Percentiles rank a stretch among this genome's conserved stretches.
Conservation (phyloP, 1,139 yeast species). For the Candida neerlandica region DNA sequence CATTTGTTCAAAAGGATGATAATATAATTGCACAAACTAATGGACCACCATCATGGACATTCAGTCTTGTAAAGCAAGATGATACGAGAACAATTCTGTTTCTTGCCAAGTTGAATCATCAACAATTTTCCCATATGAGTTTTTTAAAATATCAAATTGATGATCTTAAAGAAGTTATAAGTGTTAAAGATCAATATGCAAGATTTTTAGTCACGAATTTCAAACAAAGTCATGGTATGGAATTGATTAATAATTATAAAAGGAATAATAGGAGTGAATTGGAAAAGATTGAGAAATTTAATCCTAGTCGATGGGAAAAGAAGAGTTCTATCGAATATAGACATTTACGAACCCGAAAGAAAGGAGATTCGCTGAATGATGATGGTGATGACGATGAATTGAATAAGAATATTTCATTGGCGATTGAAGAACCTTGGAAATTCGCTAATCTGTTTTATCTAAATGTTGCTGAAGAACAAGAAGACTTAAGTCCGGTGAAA, state of each 20-base stretch:
- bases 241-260: conserved; percentile 32
- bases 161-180: conserved; percentile 25
- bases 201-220: conserved; percentile 40
- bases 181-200: conserved; percentile 37
- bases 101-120: conserved; percentile 25
- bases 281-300: conserved; percentile 20
- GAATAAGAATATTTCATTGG: conserved; percentile 9
- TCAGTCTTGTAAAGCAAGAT: conserved; percentile 18
- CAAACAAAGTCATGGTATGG: conserved; percentile 38
- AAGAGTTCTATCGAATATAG: conserved; percentile 12
- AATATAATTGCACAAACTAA: conserved; percentile 6
- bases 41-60: conserved; percentile 25
- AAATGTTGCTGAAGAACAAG: conserved; percentile 4
- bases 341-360: conserved; percentile 7
- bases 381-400: conserved; percentile 10
- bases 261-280: conserved; percentile 20
- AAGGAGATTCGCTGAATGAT: no score
- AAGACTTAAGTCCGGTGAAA: conserved; percentile 10
- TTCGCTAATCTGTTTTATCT: conserved; percentile 14
- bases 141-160: conserved; percentile 23
- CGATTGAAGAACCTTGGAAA: conserved; percentile 12
- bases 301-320: conserved; percentile 19
- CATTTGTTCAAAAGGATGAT: conserved; percentile 1
- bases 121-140: conserved; percentile 28
- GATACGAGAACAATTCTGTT: conserved; percentile 17